Evolutionary conservation across 306 rosid species (phyloP).

Genomic region (Ceratonia siliqua): DNA sequence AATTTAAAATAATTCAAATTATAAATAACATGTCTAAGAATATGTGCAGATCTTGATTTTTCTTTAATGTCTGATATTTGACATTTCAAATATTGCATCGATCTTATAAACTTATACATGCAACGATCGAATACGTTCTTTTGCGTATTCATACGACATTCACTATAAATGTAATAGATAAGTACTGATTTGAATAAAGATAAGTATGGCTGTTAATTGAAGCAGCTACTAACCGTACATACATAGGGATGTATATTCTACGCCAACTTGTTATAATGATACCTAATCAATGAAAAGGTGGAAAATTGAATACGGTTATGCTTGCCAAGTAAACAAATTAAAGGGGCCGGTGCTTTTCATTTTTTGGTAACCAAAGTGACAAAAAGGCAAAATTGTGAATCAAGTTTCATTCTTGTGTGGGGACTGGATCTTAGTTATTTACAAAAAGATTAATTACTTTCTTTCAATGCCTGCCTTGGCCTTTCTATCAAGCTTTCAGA

Average conservation of each 20-base stretch:
- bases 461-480: background rate
- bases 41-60: background rate
- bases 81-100: background rate
- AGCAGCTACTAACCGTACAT: background rate
- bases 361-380: constrained; percentile 23
- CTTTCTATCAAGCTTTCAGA: background rate
- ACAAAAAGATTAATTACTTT: background rate
- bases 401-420: background rate
- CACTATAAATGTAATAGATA: no score
- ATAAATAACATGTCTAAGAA: background rate
- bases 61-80: background rate
- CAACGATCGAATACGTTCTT: no score
- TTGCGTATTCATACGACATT: background rate
- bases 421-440: background rate
- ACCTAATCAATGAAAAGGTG: background rate
- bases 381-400: background rate
- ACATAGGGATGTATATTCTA: background rate
- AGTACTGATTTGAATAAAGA: background rate
- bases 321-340: constrained; percentile 40
- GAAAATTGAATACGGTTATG: background rate
- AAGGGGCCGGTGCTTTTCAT: constrained; percentile 10
- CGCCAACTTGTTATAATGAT: background rate
- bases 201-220: background rate
- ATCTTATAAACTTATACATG: no score
- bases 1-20: background rate